Base-by-base conservation (phyloP, 2,329 filamentous ascomycete species). In the Microthyrium microscopicum region DNA sequence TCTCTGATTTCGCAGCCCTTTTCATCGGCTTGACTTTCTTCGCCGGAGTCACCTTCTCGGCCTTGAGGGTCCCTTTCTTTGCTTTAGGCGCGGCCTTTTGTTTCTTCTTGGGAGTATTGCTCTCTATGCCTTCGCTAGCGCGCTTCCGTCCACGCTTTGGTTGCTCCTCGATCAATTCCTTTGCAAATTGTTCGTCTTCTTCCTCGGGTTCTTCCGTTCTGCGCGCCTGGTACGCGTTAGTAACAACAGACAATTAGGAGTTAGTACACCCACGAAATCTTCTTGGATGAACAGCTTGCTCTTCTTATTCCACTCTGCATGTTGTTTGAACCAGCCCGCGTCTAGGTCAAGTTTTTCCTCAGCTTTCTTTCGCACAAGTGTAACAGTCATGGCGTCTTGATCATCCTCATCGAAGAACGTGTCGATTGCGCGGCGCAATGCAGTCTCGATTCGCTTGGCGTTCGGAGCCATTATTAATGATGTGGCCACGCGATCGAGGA, bases 331-430 rank as follows among this genome's bases (percentile, higher is more conserved):
- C 44, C 70, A 74, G 3, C 60, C 68, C 5, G 54, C 52, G 5
- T 60, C 54, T 16, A 76, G 51, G 20, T 56, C 58, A 8, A 75
- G 48, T 31, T 60, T 49, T 36, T 60, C 51, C 46, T 73, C 70
- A 4, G 61, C 62, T 17, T 58, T 58, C 20, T 55, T 45, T 31
- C 71, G 65, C 32, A 73, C 62, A 35, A 58, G 57, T 40, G 70
- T 73, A 33, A 73, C 57, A 0, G 70, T 73, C 39, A 73, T 49
- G 32, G 69, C 60, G 5, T 69, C 61, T 20, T 52, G 47, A 15
- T 66, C 52, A 35, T 52, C 54, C 3, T 45, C 42, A 33, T 55
- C 54, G 45, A 59, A 47, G 9, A 57, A 46, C 3, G 50, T 43
- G 29, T 52, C 46, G 24, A 64, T 59, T 19, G 54, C 49, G 37